These are phyloP conservation scores for Rhynchosporium secalis DNA, from an alignment of 2,329 filamentous ascomycete genomes.

Conservation along the genomic window DNA sequence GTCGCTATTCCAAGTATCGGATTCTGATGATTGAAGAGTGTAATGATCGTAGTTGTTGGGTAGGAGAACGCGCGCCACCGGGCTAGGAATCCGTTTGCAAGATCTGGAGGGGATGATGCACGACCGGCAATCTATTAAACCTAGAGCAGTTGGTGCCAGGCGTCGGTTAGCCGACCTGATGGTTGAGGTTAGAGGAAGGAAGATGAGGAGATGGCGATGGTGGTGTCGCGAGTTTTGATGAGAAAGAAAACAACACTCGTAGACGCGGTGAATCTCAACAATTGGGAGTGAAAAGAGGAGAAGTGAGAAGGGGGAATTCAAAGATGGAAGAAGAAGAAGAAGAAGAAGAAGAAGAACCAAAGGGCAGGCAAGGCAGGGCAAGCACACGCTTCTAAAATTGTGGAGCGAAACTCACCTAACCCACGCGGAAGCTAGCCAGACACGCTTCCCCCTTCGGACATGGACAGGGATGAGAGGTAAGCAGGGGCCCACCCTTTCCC, in stretches of 20 bases:
- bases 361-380: background rate
- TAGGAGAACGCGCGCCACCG: constrained; percentile 22
- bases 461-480: background rate
- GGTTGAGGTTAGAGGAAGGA: background rate
- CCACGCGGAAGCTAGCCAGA: background rate
- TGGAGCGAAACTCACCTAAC: constrained; percentile 9
- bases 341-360: background rate
- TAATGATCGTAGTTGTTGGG: constrained; percentile 4
- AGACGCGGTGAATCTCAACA: background rate
- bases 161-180: background rate
- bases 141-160: background rate
- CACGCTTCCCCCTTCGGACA: background rate
- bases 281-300: background rate
- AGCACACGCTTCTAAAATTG: background rate
- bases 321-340: background rate
- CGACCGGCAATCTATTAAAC: background rate
- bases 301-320: constrained; percentile 2
- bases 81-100: constrained; percentile 5
- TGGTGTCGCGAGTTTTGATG: constrained; percentile 1
- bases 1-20: background rate
- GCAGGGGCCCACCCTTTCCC: background rate
- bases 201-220: constrained; percentile 1
- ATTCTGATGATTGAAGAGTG: constrained; percentile 7
- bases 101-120: constrained; percentile 9
- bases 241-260: background rate